Conservation (phyloP, 2,329 filamentous ascomycete species). For the Aspergillus transmontanensis region DNA sequence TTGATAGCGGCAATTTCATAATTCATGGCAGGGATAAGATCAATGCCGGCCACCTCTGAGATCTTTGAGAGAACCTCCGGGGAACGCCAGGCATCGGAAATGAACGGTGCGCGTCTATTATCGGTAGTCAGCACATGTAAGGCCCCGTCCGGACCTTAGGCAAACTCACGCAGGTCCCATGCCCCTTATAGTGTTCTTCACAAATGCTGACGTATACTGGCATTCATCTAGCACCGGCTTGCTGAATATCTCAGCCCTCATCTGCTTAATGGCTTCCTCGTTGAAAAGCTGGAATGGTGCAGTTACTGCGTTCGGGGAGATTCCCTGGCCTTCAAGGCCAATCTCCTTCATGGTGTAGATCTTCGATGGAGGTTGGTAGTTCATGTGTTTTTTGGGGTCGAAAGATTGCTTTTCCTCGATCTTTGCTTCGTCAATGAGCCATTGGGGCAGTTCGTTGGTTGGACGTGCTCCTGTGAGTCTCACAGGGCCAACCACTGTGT, state of each 20-base stretch:
- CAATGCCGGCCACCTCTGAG: conserved; percentile 60
- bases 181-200: conserved; percentile 52
- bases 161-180: conserved; percentile 53
- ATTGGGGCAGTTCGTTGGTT: conserved; percentile 15
- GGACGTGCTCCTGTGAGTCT: conserved; percentile 21
- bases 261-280: conserved; percentile 59
- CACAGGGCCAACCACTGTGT: conserved; percentile 13
- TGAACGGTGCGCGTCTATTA: neutral
- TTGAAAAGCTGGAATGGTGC: conserved; percentile 66
- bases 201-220: conserved; percentile 60
- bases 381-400: conserved; percentile 56
- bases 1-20: conserved; percentile 64
- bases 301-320: conserved; percentile 64
- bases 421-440: conserved; percentile 10
- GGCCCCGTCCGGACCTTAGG: no score
- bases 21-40: conserved; percentile 59
- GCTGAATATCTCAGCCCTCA: conserved; percentile 62
- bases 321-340: conserved; percentile 52
- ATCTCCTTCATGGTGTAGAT: conserved; percentile 63
- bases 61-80: conserved; percentile 57
- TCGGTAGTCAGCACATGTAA: neutral
- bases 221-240: conserved; percentile 58
- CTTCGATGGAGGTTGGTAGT: conserved; percentile 52
- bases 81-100: conserved; percentile 55
- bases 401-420: conserved; percentile 40